Percentiles rank a stretch among this genome's conserved stretches.
Evolutionary conservation across 2,329 filamentous ascomycete species (phyloP).

Genomic region (Trichoderma arundinaceum): DNA sequence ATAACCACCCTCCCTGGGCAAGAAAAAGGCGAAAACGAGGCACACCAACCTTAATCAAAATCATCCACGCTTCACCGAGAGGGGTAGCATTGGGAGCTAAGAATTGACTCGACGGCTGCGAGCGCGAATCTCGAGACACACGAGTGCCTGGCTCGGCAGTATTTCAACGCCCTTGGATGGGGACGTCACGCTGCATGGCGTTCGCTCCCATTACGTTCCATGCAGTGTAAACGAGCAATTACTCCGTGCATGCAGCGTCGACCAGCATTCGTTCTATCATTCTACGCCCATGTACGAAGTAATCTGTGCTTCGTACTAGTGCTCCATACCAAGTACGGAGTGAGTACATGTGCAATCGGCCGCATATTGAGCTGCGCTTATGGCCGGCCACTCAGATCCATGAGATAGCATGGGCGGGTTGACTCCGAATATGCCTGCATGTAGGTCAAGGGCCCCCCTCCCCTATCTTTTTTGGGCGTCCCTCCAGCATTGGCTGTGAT

Average conservation of each 20-base stretch:
- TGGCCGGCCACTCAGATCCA: conserved; percentile 10
- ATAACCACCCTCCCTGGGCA: conserved; percentile 8
- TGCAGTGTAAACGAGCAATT: conserved; percentile 24
- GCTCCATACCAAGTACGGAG: not conserved
- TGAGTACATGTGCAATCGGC: conserved; percentile 14
- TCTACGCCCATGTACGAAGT: conserved; percentile 8
- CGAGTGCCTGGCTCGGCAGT: conserved; percentile 17
- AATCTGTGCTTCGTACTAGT: conserved; percentile 14
- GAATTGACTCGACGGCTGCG: conserved; percentile 19
- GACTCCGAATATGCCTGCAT: conserved; percentile 10
- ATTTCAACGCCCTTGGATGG: conserved; percentile 9
- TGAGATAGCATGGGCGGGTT: conserved; percentile 4
- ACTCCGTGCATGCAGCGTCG: conserved; percentile 16
- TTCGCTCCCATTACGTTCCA: not conserved
- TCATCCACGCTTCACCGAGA: conserved; percentile 20
- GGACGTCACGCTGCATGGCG: conserved; percentile 18
- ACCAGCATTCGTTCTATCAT: not conserved
- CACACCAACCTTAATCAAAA: conserved; percentile 24
- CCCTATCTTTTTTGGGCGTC: not conserved
- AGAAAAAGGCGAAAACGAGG: conserved; percentile 14
- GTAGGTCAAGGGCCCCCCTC: conserved; percentile 3
- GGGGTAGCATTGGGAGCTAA: conserved; percentile 26
- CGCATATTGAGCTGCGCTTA: conserved; percentile 25
- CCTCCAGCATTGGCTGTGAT: not conserved
- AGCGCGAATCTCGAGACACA: conserved; percentile 18